Conservation (phyloP, 2,329 filamentous ascomycete genomes). For the Venturia pyrina region DNA sequence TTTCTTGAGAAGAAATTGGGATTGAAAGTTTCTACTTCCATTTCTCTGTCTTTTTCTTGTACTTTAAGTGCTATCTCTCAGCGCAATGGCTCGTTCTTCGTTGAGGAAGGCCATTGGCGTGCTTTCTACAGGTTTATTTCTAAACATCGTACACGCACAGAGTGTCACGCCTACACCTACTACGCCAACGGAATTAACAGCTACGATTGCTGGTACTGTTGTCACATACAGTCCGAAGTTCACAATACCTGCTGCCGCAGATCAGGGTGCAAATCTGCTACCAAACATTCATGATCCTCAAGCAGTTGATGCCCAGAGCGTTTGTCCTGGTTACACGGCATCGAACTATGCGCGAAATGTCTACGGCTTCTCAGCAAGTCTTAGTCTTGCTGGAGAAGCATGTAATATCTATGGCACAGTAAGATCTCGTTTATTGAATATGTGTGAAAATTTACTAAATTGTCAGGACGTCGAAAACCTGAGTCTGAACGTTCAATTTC, state of each 20-base stretch:
- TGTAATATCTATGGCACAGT: conserved; percentile 63
- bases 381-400: conserved; percentile 42
- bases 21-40: background rate
- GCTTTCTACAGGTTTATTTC: background rate
- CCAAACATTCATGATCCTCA: conserved; percentile 56
- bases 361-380: conserved; percentile 41
- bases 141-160: background rate
- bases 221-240: conserved; percentile 17
- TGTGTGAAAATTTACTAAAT: too few species aligned
- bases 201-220: conserved; percentile 7
- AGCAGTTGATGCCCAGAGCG: conserved; percentile 51
- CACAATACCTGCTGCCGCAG: conserved; percentile 28
- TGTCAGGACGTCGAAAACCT: conserved; percentile 54
- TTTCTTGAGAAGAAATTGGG: too few species aligned
- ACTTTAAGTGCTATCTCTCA: background rate
- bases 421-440: background rate
- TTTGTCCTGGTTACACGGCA: conserved; percentile 53
- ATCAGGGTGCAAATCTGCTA: conserved; percentile 23
- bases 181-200: background rate
- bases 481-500: conserved; percentile 57
- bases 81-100: background rate
- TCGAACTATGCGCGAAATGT: conserved; percentile 36
- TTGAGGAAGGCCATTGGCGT: background rate
- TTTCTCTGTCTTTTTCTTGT: background rate
- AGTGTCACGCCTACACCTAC: conserved; percentile 4